A percentile compares a stretch with the other conserved stretches of the same genome.
Conservation (phyloP, 2,329 filamentous ascomycete genomes). For the Xylariaceae sp. region DNA sequence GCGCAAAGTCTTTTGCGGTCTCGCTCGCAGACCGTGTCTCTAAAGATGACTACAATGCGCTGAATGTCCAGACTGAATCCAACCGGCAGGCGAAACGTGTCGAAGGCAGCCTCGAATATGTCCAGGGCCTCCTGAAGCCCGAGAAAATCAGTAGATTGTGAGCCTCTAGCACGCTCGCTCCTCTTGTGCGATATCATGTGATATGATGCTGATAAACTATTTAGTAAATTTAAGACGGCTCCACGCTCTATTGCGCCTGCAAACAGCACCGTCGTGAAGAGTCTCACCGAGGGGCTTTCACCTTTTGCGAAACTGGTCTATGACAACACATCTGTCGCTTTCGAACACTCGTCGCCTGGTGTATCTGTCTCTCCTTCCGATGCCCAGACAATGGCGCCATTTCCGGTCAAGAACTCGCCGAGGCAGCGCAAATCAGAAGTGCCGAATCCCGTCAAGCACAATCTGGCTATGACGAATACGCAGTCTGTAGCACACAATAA, state of each 20-base stretch:
- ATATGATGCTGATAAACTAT: too few species aligned
- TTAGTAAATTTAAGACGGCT: conserved; percentile 54
- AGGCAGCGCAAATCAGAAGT: conserved; percentile 28
- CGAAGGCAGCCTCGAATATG: conserved; percentile 65
- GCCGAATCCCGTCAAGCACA: conserved; percentile 36
- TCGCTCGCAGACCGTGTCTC: conserved; percentile 47
- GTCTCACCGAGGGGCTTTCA: conserved; percentile 39
- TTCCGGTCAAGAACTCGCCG: conserved; percentile 28
- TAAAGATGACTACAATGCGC: conserved; percentile 53
- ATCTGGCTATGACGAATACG: conserved; percentile 33
- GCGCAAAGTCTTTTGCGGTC: conserved; percentile 48
- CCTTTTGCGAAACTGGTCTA: conserved; percentile 47
- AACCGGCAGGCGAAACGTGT: conserved; percentile 59
- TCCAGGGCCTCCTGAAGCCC: conserved; percentile 67
- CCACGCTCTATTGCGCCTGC: conserved; percentile 32
- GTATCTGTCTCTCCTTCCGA: conserved; percentile 27
- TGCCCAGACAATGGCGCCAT: conserved; percentile 25
- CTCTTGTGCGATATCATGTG: neutral
- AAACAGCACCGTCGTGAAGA: conserved; percentile 23
- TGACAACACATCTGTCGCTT: conserved; percentile 37
- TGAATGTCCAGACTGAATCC: conserved; percentile 65
- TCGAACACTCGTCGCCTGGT: conserved; percentile 36
- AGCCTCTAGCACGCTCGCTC: conserved; percentile 21
- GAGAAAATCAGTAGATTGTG: conserved; percentile 68
- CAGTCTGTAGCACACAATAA: conserved; percentile 26